Percentiles rank a stretch among this genome's conserved stretches.
phyloP scores from a whole-genome alignment of 371 early-diverging fungal species.

The Smittium culicis region DNA sequence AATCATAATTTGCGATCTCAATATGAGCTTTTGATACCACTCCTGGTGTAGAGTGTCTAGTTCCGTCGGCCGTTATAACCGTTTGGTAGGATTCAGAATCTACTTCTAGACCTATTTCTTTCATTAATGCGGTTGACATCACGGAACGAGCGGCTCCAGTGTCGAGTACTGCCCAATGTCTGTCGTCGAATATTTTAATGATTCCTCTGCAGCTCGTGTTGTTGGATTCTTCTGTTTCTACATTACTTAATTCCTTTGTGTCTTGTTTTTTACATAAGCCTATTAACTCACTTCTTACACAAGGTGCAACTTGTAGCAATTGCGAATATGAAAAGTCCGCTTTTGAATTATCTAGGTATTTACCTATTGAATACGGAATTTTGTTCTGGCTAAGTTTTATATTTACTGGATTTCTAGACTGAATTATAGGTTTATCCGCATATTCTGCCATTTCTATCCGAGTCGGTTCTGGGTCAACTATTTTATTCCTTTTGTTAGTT shows the following conservation, averaged over 20 bases:
- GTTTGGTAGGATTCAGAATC: background rate
- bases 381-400: background rate
- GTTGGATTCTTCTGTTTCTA: background rate
- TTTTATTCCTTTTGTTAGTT: background rate
- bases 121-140: background rate
- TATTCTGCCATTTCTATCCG: background rate
- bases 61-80: constrained; percentile 3
- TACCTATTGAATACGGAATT: constrained; percentile 2
- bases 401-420: background rate
- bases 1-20: background rate
- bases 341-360: background rate
- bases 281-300: background rate
- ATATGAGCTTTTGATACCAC: background rate
- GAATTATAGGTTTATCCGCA: background rate
- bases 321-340: background rate
- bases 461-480: too few species aligned
- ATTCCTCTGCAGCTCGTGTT: background rate
- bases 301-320: background rate
- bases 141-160: constrained; percentile 6
- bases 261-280: background rate
- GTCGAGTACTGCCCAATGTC: constrained; percentile 3
- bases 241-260: background rate
- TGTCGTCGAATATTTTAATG: background rate
- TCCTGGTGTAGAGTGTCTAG: background rate
- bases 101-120: background rate